Evolutionary conservation across 2,329 filamentous ascomycete genomes (phyloP).

Genomic region (Arthrobotrys iridis): DNA sequence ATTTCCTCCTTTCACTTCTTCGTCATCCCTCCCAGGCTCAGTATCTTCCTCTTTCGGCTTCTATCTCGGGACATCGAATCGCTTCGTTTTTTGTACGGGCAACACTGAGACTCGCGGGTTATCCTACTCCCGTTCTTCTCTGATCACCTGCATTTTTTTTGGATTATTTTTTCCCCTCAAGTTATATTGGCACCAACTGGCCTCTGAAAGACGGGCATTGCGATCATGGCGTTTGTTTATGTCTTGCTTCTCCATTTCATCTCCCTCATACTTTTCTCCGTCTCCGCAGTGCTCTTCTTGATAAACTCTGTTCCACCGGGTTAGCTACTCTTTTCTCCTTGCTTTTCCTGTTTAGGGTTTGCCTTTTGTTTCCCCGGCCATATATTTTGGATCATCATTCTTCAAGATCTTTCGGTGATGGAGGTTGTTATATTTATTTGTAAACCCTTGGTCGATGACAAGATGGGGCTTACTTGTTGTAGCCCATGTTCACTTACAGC

Average conservation of each 20-base stretch:
- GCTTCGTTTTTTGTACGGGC: not conserved
- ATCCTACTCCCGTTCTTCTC: not conserved
- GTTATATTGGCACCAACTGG: constrained; percentile 12
- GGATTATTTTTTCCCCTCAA: not conserved
- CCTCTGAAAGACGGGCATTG: constrained; percentile 50
- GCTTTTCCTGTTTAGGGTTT: not conserved
- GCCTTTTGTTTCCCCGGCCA: too few relatives aligned
- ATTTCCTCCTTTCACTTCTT: not conserved
- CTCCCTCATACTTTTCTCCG: not conserved
- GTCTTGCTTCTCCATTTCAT: not conserved
- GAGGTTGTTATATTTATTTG: not conserved
- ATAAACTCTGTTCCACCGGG: not conserved
- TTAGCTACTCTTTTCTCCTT: not conserved
- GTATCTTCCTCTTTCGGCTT: not conserved
- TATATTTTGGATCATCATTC: not conserved
- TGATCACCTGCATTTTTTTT: constrained; percentile 5
- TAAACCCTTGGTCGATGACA: too few relatives aligned
- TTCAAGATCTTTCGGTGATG: not conserved
- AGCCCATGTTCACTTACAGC: not conserved
- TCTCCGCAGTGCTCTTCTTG: not conserved
- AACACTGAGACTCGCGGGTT: not conserved
- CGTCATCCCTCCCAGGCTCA: not conserved
- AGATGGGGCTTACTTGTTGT: not conserved
- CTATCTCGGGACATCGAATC: too few relatives aligned
- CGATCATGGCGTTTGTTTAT: constrained; percentile 51